Evolutionary conservation across 73 alveolate genomes (phyloP).

Genomic region (Tetrahymena borealis): DNA sequence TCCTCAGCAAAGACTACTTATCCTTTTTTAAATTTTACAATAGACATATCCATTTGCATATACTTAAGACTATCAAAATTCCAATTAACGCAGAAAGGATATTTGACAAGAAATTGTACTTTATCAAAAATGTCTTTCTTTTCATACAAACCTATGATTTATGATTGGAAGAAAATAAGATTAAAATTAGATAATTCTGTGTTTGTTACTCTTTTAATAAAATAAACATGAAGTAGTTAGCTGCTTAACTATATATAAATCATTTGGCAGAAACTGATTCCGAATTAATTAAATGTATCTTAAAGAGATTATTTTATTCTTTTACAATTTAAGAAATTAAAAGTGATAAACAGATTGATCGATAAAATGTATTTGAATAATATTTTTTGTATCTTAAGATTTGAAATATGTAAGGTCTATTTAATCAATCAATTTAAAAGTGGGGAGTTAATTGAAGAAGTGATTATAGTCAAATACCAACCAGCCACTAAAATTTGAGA

Average conservation of each 20-base stretch:
- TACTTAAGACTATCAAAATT: not conserved
- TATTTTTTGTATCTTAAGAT: no score
- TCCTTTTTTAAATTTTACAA: not conserved
- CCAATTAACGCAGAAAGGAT: not conserved
- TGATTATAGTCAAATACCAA: no score
- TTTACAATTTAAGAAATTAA: not conserved
- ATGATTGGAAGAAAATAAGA: not conserved
- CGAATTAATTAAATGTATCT: not conserved
- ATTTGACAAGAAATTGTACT: not conserved
- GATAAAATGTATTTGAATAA: no score
- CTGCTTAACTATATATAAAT: no score
- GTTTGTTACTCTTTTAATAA: no score
- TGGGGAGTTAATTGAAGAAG: no score
- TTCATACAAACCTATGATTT: not conserved
- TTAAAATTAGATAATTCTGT: no score
- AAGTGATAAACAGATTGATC: no score
- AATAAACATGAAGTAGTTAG: no score
- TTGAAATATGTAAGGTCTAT: no score
- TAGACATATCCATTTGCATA: not conserved
- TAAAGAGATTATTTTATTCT: not conserved
- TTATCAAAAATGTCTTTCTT: not conserved
- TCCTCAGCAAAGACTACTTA: not conserved
- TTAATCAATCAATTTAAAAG: no score
- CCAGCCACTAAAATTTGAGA: no score
- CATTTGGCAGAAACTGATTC: not conserved